Evolutionary conservation across 179 eudicot genomes (phyloP).

Genomic region (Pouteria campechiana): DNA sequence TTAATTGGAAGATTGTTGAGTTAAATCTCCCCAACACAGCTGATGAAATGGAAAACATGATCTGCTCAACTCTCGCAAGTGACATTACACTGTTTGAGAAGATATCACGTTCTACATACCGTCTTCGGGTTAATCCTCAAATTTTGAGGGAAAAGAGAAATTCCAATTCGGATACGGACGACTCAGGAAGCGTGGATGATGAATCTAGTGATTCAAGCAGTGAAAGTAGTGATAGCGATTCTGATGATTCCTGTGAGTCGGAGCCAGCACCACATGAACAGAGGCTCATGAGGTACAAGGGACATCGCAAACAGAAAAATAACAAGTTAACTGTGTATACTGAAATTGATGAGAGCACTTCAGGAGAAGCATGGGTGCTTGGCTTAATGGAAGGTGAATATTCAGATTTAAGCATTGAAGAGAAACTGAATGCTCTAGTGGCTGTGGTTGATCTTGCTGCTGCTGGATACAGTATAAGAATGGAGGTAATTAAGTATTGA

Average conservation of each 20-base stretch:
- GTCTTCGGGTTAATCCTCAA: constrained; percentile 52
- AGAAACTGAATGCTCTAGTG: constrained; percentile 59
- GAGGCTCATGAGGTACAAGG: too few species aligned
- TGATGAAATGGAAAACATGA: constrained; percentile 45
- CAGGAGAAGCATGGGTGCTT: constrained; percentile 80
- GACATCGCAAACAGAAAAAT: constrained; percentile 13
- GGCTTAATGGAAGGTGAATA: constrained; percentile 95
- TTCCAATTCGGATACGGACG: constrained; percentile 47
- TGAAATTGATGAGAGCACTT: constrained; percentile 93
- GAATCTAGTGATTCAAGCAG: constrained; percentile 29
- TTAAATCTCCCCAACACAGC: constrained; percentile 45
- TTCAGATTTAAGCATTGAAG: constrained; percentile 80
- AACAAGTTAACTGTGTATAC: constrained; percentile 17
- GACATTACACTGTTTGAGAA: constrained; percentile 89
- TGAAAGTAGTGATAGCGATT: constrained; percentile 24
- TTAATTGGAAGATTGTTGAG: constrained; percentile 48
- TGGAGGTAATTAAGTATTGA: constrained; percentile 76
- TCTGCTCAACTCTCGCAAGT: constrained; percentile 67
- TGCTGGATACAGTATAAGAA: constrained; percentile 61
- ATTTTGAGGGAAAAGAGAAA: constrained; percentile 35
- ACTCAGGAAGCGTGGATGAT: constrained; percentile 70
- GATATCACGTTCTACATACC: constrained; percentile 66
- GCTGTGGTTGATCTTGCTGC: constrained; percentile 74
- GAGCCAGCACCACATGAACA: constrained; percentile 12
- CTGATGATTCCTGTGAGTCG: constrained; percentile 42